phyloP scores from a whole-genome alignment of 2,329 filamentous ascomycete genomes.

The Aspergillus sergii region DNA sequence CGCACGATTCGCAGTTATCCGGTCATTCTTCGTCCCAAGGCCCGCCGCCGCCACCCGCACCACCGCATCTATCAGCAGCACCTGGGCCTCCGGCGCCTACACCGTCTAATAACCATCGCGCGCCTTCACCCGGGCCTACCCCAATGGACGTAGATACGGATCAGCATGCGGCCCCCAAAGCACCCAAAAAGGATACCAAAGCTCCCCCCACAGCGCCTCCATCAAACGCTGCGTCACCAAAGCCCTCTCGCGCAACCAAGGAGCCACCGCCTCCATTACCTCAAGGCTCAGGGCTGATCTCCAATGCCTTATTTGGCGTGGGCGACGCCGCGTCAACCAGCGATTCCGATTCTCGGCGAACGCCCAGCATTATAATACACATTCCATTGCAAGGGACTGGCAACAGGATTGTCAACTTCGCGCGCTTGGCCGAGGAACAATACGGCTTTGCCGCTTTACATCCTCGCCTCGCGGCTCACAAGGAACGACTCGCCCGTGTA shows the following conservation, averaged over 20 bases:
- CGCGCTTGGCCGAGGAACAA: conserved; percentile 86
- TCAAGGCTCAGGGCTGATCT: conserved; percentile 65
- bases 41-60: conserved; percentile 15
- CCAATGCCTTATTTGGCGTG: conserved; percentile 62
- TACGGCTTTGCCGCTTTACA: conserved; percentile 95
- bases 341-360: conserved; percentile 46
- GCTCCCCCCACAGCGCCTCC: conserved; percentile 51
- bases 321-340: conserved; percentile 44
- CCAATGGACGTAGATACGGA: conserved; percentile 40
- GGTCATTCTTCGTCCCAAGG: conserved; percentile 18
- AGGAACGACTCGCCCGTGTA: conserved; percentile 83
- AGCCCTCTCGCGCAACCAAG: conserved; percentile 55
- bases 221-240: conserved; percentile 58
- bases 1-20: conserved; percentile 21
- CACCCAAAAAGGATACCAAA: conserved; percentile 43
- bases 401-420: conserved; percentile 94
- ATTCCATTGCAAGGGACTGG: conserved; percentile 78
- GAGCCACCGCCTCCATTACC: conserved; percentile 59
- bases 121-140: conserved; percentile 25
- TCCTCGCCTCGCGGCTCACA: conserved; percentile 84
- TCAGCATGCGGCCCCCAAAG: conserved; percentile 29
- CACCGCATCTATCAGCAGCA: neutral
- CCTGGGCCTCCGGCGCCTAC: conserved; percentile 11
- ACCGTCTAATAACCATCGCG: conserved; percentile 19
- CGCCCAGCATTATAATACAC: conserved; percentile 80